phyloP scores from a whole-genome alignment of 2,329 filamentous ascomycete genomes.

The Geosmithia flava region DNA sequence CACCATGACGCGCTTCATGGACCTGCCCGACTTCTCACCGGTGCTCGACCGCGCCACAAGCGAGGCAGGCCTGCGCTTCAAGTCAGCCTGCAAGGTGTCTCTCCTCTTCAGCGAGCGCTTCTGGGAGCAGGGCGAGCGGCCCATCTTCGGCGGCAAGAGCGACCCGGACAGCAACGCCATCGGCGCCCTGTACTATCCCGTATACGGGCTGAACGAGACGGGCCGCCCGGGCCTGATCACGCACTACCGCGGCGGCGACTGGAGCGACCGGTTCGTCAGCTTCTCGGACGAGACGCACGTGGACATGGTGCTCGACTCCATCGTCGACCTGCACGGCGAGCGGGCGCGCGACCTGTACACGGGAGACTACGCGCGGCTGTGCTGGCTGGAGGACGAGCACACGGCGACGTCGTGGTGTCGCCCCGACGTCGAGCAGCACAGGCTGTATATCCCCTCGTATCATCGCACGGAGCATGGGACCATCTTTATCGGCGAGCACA shows the following conservation, averaged over 20 bases:
- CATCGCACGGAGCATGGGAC: conserved; percentile 55
- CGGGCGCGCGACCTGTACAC: conserved; percentile 37
- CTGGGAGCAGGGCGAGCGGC: conserved; percentile 16
- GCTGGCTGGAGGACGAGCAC: conserved; percentile 51
- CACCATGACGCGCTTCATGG: conserved; percentile 17
- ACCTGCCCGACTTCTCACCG: conserved; percentile 14
- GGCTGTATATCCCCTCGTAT: conserved; percentile 58
- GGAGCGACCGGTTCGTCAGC: conserved; percentile 16
- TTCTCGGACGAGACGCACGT: conserved; percentile 9
- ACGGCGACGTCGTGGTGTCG: conserved; percentile 50
- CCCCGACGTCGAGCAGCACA: conserved; percentile 52
- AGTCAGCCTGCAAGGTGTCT: conserved; percentile 18
- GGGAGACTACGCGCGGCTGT: conserved; percentile 50
- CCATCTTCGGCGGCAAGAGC: conserved; percentile 18
- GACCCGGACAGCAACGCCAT: conserved; percentile 15
- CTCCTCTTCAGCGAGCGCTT: conserved; percentile 17
- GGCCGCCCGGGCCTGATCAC: conserved; percentile 18
- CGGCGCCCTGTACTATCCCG: conserved; percentile 20
- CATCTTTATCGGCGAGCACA: conserved; percentile 60
- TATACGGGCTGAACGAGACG: conserved; percentile 19
- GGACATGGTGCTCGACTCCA: conserved; percentile 39
- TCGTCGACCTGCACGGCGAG: conserved; percentile 12
- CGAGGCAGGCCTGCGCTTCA: conserved; percentile 14
- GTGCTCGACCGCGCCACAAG: conserved; percentile 11
- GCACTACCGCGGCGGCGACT: conserved; percentile 15